Evolutionary conservation across 345 rosid genomes (phyloP).

Genomic region (Camelina laxa): DNA sequence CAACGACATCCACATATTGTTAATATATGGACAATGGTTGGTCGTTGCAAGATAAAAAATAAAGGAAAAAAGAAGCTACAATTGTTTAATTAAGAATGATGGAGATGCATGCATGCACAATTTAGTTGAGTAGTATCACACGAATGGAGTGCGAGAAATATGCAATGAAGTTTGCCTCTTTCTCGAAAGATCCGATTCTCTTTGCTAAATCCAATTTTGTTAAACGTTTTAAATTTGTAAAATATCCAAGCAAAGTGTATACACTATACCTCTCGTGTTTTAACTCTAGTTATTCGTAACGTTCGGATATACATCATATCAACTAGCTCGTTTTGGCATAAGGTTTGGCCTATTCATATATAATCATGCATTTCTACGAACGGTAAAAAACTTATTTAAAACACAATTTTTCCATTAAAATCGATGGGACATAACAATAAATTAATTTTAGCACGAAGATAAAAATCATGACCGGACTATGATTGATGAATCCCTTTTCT

Average conservation of each 20-base stretch:
- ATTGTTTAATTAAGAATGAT: background rate
- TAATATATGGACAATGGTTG: background rate
- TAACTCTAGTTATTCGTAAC: background rate
- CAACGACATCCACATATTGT: too few species aligned
- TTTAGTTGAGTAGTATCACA: background rate
- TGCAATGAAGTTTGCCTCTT: constrained; percentile 1
- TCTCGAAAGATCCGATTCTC: background rate
- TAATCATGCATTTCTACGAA: background rate
- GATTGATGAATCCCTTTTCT: constrained; percentile 40
- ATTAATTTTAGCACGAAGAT: background rate
- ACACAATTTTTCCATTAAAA: too few species aligned
- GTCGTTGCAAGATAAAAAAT: background rate
- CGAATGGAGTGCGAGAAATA: background rate
- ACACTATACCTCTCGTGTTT: background rate
- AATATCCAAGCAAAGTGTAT: background rate
- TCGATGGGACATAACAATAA: background rate
- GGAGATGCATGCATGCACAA: constrained; percentile 1
- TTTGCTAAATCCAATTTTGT: background rate
- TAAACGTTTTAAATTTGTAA: background rate
- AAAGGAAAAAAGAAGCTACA: background rate
- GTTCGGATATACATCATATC: too few species aligned
- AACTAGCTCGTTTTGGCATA: background rate
- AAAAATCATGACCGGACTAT: background rate
- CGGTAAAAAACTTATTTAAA: too few species aligned
- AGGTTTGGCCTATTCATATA: constrained; percentile 3